A percentile compares a stretch with the other conserved stretches of the same genome.
These are phyloP conservation scores for Rhodotorula sp. DNA, from an alignment of 1,284 basidiomycete genomes.

Conservation along the genomic window DNA sequence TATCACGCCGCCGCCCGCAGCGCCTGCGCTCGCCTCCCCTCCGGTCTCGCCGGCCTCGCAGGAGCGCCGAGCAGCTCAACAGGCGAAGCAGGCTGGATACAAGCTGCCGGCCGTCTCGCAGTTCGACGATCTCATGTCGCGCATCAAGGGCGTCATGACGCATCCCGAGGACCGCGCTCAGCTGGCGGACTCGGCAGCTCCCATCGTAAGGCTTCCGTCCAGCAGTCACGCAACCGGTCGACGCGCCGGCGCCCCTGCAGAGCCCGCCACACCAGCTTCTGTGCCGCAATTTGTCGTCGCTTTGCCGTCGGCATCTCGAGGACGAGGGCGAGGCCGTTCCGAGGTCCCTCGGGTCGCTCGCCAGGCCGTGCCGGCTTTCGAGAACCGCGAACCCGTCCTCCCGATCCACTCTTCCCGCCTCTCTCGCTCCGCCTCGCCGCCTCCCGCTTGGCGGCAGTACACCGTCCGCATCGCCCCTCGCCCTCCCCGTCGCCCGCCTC, in stretches of 20 bases:
- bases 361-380: slow-evolving; percentile 15
- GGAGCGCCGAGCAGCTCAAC: neutral
- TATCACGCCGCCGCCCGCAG: neutral
- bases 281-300: slow-evolving; percentile 14
- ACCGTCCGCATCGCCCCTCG: slow-evolving; percentile 50
- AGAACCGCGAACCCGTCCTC: slow-evolving; percentile 23
- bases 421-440: slow-evolving; percentile 49
- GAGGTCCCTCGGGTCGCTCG: neutral
- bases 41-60: slow-evolving; percentile 12
- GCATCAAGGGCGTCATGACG: slow-evolving; percentile 77
- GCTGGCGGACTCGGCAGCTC: too few species aligned
- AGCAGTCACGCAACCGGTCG: too few species aligned
- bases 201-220: too few species aligned
- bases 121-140: slow-evolving; percentile 78
- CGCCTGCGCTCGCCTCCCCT: neutral
- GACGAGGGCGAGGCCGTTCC: slow-evolving; percentile 13
- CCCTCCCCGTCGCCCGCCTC: slow-evolving; percentile 19
- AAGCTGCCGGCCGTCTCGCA: slow-evolving; percentile 69
- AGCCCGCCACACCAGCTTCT: neutral
- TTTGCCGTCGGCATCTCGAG: slow-evolving; percentile 8
- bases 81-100: slow-evolving; percentile 31
- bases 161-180: neutral
- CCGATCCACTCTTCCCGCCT: slow-evolving; percentile 48
- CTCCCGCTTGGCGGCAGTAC: slow-evolving; percentile 58
- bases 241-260: neutral